Evolutionary conservation across 805 yeast genomes (phyloP), one percentile per base, ranked within the genome.

Genomic region (Danielia reshetovae): DNA sequence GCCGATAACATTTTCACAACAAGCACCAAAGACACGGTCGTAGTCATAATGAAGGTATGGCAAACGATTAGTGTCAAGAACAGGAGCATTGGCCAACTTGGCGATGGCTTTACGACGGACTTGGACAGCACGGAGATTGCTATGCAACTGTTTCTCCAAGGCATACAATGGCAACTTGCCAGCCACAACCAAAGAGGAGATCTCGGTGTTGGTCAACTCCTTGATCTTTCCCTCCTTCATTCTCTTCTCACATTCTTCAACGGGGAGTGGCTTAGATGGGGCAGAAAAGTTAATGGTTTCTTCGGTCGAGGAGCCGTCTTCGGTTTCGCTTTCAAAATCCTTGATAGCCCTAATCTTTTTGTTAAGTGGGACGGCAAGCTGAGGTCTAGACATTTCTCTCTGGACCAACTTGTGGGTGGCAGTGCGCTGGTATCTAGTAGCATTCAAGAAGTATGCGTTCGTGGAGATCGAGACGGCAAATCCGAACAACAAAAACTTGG

Each of bases 1-100:
- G 19, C 99, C 99, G 59, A 93, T 84, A 39, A 93, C 99, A 55
- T 93, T 93, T 61, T 93, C 99, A 70, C 99, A 93, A 68, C 99
- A 93, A 7, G 98, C 97, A 42, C 98, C 98, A 54, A 89, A 82
- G 5, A 93, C 98, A 47, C 97, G 81, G 57, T 88, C 94, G 58
- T 88, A 93, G 58, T 93, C 96, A 56, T 90, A 93, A 53, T 77
- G 65, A 44, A 71, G 66, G 61, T 78, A 88, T 12, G 99, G 99
- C 44, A 93, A 70, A 44, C 77, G 75, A 22, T 75, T 68, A 2
- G 82, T 64, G 46, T 79, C 81, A 36, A 93, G 70, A 12, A 85
- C 79, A 36, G 95, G 88, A 13, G 94, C 87, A 49, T 79, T 74
- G 5, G 96, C 86, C 34, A 86, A 61, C 32, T 77, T 74, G 13